Evolutionary conservation across 208 protist genomes (phyloP), one percentile per base, ranked within the genome.

Genomic region (Trypanosoma boissoni): DNA sequence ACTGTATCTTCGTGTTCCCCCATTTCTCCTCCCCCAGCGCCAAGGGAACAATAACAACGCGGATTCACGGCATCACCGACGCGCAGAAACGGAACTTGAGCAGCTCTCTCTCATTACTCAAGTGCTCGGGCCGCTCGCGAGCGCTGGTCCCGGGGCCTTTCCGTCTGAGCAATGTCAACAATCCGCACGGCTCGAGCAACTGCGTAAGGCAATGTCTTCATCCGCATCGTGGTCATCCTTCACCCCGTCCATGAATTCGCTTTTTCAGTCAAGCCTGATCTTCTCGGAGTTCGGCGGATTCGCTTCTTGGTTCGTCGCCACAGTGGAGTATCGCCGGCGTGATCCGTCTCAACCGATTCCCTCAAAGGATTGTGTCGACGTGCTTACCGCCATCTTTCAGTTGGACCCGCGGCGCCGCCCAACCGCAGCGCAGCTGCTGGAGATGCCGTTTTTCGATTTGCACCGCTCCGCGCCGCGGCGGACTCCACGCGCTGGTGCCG

Each of bases 1-100:
- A 86, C 84, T 99, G 72, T 91, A 88, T 66, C 77, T 95, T 5
- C 75, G 73, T 20, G 68, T 76, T 32, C 81, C 78, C 14, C 94
- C 96, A 2, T 92, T 98, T 45, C 80, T 93, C 36, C 41, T 31
- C 14, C n/a, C 29, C 9, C 26, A 50, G 14, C 66, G 31, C 9
- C 55, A 74, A 16, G 58, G 59, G 21, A 60, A 46, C n/a, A 45
- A 48, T 29, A 54, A n/a, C 24, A 46, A 31, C 10, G 44, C 23
- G 2, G 51, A 66, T 39, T 21, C 37, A 44, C 39, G 18, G 57
- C 66, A 67, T 34, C 43, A 73, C 32, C 49, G 64, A 4, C 69
- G 63, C 21, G 67, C 75, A 9, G 79, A 81, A 14, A 88, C 77
- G 36, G 80, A 92, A 55, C 14, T 66, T 28, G 78, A 80, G 58